Base-by-base conservation (phyloP, 2,329 filamentous ascomycete genomes). In the Colletotrichum simmondsii region DNA sequence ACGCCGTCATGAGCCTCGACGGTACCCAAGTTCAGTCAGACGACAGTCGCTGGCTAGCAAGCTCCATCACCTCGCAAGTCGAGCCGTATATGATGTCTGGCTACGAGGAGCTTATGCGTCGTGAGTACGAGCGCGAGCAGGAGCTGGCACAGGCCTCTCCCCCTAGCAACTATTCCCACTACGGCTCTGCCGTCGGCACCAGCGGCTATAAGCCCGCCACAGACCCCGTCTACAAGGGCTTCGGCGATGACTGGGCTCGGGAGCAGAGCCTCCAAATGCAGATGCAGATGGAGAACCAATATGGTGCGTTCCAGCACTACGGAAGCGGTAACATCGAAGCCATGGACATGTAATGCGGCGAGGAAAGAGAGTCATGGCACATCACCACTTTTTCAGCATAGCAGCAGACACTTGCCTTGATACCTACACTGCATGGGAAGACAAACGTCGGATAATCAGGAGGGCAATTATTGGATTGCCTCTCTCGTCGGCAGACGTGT, bases 11-110 rank as follows among this genome's bases (percentile, higher is more conserved):
- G 82, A 90, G 88, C 74, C 81, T 91, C 65, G 90, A 92, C 76
- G 87, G 85, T 52, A 89, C 86, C 0, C 78, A 86, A 22, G 78
- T 87, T 8, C 90, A 92, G 79, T 84, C 83, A 3, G 81, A 82
- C 10, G 87, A 91, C 72, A 86, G 89, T 30, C 85, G 86, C 64
- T 92, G 90, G 89, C 77, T 85, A 32, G 59, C 79, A 80, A 70
- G 76, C 77, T 32, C 80, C 77, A 57, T 68, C 76, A 24, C 83
- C 78, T 75, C 81, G 58, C 87, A 89, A 73, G 90, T 89, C 52
- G 94, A 97, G 81, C 95, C 95, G 0, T 98, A 98, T 82, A 97
- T 98, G 89, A 82, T 90, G 60, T 92, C 91, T 7, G 95, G 95
- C 16, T 98, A 97, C 79, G 93, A 94, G 77, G 86, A 90, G 78